Conservation (phyloP, 2,329 filamentous ascomycete species). For the Plenodomus tracheiphilus region DNA sequence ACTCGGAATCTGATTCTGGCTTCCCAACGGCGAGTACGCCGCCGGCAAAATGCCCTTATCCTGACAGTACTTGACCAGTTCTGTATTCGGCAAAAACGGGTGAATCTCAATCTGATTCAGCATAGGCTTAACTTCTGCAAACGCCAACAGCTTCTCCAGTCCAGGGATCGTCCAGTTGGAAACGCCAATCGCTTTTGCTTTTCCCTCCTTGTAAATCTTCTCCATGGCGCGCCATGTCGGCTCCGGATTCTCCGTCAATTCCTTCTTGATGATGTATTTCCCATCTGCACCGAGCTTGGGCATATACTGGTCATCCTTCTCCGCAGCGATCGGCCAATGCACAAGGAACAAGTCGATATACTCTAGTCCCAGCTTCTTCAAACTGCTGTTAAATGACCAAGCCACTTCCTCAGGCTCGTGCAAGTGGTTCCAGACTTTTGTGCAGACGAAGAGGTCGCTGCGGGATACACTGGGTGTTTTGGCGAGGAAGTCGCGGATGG, state of each 20-base stretch:
- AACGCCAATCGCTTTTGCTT: constrained; percentile 68
- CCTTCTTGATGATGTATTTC: constrained; percentile 66
- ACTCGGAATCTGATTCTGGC: constrained; percentile 69
- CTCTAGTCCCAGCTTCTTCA: constrained; percentile 62
- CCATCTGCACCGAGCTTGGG: constrained; percentile 60
- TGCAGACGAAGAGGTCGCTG: constrained; percentile 70
- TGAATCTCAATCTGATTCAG: constrained; percentile 78
- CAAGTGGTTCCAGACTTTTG: constrained; percentile 66
- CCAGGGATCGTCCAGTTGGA: constrained; percentile 72
- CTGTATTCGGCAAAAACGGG: constrained; percentile 70
- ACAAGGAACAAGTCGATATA: constrained; percentile 75
- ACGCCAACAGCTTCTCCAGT: constrained; percentile 68
- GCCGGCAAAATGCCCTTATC: constrained; percentile 63
- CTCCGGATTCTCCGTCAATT: constrained; percentile 68
- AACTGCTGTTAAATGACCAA: constrained; percentile 62
- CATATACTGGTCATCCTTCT: constrained; percentile 56
- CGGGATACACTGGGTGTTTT: constrained; percentile 59
- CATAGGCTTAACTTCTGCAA: constrained; percentile 67
- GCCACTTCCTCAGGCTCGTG: constrained; percentile 64
- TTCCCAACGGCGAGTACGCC: constrained; percentile 70
- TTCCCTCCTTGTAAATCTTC: constrained; percentile 62
- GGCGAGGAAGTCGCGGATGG: constrained; percentile 62
- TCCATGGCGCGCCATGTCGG: constrained; percentile 72
- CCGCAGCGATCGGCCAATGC: constrained; percentile 60
- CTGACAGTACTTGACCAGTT: constrained; percentile 61